Conservation (phyloP, 345 rosid genomes). For the Citrus hindsii region DNA sequence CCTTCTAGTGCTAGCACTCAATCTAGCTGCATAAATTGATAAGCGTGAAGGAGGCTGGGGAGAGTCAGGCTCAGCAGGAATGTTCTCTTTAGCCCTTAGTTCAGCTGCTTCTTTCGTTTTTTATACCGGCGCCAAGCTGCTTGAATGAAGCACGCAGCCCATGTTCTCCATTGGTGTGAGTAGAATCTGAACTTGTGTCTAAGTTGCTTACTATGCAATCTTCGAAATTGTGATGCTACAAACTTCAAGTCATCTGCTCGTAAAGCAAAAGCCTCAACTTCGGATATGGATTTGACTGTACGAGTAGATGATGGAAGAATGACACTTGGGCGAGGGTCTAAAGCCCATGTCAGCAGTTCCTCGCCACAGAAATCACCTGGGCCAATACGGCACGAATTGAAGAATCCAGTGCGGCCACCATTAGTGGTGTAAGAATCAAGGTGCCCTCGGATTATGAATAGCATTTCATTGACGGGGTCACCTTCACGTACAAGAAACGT, state of each 20-base stretch:
- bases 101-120: constrained; percentile 52
- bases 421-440: constrained; percentile 88
- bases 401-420: constrained; percentile 87
- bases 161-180: constrained; percentile 86
- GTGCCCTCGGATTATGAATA: constrained; percentile 82
- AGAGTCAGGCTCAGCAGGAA: constrained; percentile 13
- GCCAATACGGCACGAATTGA: constrained; percentile 74
- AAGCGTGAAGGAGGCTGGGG: constrained; percentile 18
- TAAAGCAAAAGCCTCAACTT: constrained; percentile 85
- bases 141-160: constrained; percentile 90
- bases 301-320: constrained; percentile 79
- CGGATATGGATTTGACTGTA: constrained; percentile 69
- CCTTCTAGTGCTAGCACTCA: constrained; percentile 35
- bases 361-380: constrained; percentile 93
- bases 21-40: constrained; percentile 31
- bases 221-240: constrained; percentile 76
- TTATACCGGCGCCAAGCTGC: constrained; percentile 74
- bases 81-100: constrained; percentile 44
- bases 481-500: constrained; percentile 83
- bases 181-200: constrained; percentile 79
- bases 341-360: constrained; percentile 85
- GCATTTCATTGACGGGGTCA: constrained; percentile 87
- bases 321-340: constrained; percentile 64
- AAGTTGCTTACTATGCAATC: constrained; percentile 79
- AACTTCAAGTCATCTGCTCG: constrained; percentile 75